Evolutionary conservation across 2,329 filamentous ascomycete species (phyloP).

Genomic region (Botrytis elliptica): DNA sequence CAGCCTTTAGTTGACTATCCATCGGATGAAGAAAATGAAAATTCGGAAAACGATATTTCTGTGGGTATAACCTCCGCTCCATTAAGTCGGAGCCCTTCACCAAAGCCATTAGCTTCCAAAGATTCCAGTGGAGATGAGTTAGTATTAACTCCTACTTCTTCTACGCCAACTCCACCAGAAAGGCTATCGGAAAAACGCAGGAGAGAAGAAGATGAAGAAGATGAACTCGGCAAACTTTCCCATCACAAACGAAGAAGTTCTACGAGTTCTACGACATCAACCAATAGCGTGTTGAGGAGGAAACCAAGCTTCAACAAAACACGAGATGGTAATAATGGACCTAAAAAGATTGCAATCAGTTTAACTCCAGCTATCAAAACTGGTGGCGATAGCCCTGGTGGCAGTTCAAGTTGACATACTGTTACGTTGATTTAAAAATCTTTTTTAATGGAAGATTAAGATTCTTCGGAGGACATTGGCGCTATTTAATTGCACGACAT

Average conservation of each 20-base stretch:
- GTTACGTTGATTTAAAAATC: conserved; percentile 1
- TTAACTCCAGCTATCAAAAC: conserved; percentile 46
- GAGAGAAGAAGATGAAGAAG: conserved; percentile 89
- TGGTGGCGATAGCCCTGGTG: conserved; percentile 33
- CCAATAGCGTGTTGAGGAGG: conserved; percentile 40
- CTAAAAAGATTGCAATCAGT: conserved; percentile 57
- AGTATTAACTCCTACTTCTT: conserved; percentile 31
- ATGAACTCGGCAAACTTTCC: conserved; percentile 83
- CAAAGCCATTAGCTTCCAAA: conserved; percentile 29
- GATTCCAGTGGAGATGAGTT: conserved; percentile 27
- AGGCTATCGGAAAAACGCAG: conserved; percentile 84
- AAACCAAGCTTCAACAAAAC: conserved; percentile 48
- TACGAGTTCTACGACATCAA: conserved; percentile 40
- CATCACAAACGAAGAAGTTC: conserved; percentile 59
- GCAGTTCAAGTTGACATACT: conserved; percentile 13
- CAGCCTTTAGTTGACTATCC: conserved; percentile 88
- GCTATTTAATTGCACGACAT: conserved; percentile 16
- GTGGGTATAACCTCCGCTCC: conserved; percentile 28
- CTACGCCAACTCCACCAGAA: conserved; percentile 60
- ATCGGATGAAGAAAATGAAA: conserved; percentile 83
- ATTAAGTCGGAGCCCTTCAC: conserved; percentile 28
- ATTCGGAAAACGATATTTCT: conserved; percentile 51
- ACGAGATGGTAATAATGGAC: conserved; percentile 43
- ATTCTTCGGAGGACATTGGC: conserved; percentile 12
- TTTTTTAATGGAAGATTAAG: conserved; percentile 4